phyloP scores from a whole-genome alignment of 1,284 basidiomycete genomes.

The Puccinia brachypodii region DNA sequence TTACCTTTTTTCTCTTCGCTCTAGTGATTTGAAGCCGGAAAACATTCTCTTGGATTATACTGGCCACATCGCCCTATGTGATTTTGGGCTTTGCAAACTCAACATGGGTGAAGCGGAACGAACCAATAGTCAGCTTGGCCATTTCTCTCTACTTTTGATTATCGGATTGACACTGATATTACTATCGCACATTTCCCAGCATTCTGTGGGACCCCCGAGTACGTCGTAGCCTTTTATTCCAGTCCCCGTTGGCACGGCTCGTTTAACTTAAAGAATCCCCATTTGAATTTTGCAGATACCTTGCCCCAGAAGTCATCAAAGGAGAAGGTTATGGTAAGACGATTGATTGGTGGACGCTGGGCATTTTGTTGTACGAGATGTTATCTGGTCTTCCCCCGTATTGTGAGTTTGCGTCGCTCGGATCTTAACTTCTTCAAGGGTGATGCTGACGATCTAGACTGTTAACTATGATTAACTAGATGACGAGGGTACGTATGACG shows the following conservation, averaged over 20 bases:
- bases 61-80: conserved; percentile 92
- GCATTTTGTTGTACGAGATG: conserved; percentile 58
- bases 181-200: neutral
- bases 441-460: neutral
- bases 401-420: conserved; percentile 50
- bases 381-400: conserved; percentile 57
- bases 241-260: neutral
- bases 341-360: conserved; percentile 59
- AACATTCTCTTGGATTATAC: conserved; percentile 96
- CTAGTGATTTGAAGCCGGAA: conserved; percentile 86
- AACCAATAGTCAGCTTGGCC: conserved; percentile 43
- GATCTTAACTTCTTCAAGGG: neutral
- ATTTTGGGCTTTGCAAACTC: conserved; percentile 95
- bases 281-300: conserved; percentile 52
- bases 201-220: conserved; percentile 48
- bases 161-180: neutral
- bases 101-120: conserved; percentile 64
- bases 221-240: neutral
- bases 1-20: neutral
- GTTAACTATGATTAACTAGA: neutral
- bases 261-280: neutral
- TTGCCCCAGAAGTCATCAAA: conserved; percentile 57
- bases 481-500: conserved; percentile 35
- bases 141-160: neutral
- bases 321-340: conserved; percentile 58